Percentiles rank a stretch among this genome's conserved stretches.
Conservation (phyloP, 2,329 filamentous ascomycete species). For the Whalleya microplaca region DNA sequence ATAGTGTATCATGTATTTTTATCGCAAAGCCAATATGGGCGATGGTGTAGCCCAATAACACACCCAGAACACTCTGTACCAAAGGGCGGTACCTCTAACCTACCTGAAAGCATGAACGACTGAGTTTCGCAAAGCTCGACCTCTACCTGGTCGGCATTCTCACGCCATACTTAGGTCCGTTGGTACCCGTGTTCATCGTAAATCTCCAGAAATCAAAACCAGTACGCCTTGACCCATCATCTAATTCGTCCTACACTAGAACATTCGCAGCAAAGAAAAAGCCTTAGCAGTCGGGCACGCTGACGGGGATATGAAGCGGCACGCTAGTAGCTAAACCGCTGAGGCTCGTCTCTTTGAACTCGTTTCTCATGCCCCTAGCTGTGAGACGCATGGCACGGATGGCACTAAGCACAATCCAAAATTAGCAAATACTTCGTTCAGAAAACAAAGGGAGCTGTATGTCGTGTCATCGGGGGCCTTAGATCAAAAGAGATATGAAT, state of each 20-base stretch:
- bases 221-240: background rate
- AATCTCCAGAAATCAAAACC: background rate
- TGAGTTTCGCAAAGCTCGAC: background rate
- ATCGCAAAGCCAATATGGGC: too few relatives aligned
- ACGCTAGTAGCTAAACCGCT: conserved; percentile 55
- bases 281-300: conserved; percentile 53
- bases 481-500: too few relatives aligned
- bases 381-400: conserved; percentile 55
- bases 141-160: background rate
- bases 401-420: conserved; percentile 28
- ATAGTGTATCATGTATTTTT: too few relatives aligned
- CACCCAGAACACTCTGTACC: too few relatives aligned
- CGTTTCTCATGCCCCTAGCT: conserved; percentile 55
- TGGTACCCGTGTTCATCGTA: background rate
- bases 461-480: too few relatives aligned
- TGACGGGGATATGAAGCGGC: conserved; percentile 53
- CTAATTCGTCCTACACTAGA: background rate
- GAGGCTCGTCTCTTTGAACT: conserved; percentile 57
- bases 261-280: background rate
- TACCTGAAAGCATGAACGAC: background rate
- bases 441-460: too few relatives aligned
- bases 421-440: background rate
- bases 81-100: background rate
- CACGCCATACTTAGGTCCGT: background rate
- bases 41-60: too few relatives aligned